Percentiles rank a stretch among this genome's conserved stretches.
phyloP scores from a whole-genome alignment of 1,284 basidiomycete genomes.

The Rhodotorula mucilaginosa region DNA sequence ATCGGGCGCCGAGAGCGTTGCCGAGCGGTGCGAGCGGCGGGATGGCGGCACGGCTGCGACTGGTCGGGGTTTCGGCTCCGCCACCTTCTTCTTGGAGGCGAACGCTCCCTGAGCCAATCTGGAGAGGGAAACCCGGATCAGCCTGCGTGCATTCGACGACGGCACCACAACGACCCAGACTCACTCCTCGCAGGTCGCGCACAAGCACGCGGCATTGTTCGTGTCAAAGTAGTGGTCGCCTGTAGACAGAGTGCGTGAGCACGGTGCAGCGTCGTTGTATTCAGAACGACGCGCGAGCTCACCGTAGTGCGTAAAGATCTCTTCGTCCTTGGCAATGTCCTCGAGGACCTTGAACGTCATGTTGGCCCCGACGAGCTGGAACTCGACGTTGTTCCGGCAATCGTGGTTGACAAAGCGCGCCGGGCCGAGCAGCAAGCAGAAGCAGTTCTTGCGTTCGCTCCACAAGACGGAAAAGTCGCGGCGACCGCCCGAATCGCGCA shows the following conservation, averaged over 20 bases:
- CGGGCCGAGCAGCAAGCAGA: constrained; percentile 85
- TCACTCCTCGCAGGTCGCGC: constrained; percentile 79
- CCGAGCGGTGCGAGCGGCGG: constrained; percentile 15
- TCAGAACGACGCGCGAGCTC: background rate
- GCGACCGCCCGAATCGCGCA: constrained; percentile 65
- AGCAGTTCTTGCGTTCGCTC: constrained; percentile 83
- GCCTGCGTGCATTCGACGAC: fast-evolving
- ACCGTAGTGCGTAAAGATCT: constrained; percentile 50
- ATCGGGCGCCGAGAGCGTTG: constrained; percentile 8
- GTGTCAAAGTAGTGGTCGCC: constrained; percentile 65
- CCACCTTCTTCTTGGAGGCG: constrained; percentile 5
- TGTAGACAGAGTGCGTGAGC: constrained; percentile 41
- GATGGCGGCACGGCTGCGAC: background rate
- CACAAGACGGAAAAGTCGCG: constrained; percentile 89
- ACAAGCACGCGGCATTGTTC: constrained; percentile 81
- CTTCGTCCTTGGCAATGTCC: constrained; percentile 72
- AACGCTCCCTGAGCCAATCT: constrained; percentile 35
- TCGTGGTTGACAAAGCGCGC: constrained; percentile 80
- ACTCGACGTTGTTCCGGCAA: constrained; percentile 41
- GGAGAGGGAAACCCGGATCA: background rate
- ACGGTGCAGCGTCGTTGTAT: constrained; percentile 42
- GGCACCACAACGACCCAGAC: constrained; percentile 32
- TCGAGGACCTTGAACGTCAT: constrained; percentile 83
- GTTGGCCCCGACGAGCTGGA: constrained; percentile 59
- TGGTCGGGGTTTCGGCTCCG: background rate